These are phyloP conservation scores for Herpetospermum pedunculosum DNA, from an alignment of 306 rosid species.

Conservation along the genomic window DNA sequence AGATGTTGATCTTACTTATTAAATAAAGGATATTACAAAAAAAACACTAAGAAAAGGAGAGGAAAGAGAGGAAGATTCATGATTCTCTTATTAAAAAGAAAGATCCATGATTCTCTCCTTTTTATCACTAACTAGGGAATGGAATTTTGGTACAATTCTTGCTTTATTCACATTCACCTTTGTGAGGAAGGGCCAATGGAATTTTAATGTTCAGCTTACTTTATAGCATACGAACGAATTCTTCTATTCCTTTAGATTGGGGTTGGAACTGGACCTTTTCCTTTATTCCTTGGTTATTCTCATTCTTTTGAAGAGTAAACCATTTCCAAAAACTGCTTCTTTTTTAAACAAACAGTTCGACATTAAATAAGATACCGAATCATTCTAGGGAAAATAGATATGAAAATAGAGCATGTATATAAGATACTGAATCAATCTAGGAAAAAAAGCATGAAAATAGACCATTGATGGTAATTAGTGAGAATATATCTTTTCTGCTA, in stretches of 20 bases:
- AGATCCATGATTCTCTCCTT: background rate
- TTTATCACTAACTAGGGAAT: background rate
- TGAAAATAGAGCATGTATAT: background rate
- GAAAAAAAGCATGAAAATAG: too few species aligned
- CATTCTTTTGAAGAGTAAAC: background rate
- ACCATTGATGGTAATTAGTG: background rate
- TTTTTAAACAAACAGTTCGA: background rate
- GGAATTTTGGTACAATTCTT: background rate
- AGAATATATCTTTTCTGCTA: background rate
- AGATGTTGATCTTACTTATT: background rate
- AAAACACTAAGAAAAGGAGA: background rate
- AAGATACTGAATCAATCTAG: background rate
- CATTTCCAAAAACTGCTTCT: background rate
- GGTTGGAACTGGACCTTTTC: background rate
- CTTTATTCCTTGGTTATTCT: background rate
- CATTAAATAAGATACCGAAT: background rate
- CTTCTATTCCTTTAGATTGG: background rate
- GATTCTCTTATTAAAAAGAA: background rate
- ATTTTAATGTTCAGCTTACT: background rate
- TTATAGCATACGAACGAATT: background rate
- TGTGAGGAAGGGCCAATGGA: background rate
- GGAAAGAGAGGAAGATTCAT: background rate
- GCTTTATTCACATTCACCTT: constrained; percentile 5
- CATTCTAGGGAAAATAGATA: background rate
- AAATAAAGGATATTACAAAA: too few species aligned